Conservation (phyloP, 345 rosid species). For the Combretum micranthum region DNA sequence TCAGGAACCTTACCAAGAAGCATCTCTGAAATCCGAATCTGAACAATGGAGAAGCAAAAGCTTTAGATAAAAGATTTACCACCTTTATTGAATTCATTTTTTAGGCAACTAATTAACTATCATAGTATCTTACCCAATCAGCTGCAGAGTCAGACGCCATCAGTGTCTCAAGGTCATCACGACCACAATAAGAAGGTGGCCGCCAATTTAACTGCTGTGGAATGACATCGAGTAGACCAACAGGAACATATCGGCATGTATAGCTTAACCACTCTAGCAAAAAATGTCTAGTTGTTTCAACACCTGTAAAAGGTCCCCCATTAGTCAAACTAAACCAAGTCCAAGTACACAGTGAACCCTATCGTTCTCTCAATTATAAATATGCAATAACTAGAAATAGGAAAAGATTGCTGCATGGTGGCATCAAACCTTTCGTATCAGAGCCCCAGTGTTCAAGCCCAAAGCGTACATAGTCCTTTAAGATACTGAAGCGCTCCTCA, state of each 20-base stretch:
- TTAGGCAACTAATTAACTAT: not conserved
- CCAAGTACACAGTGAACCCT: not conserved
- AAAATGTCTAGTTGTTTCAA: conserved; percentile 89
- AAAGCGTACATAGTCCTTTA: conserved; percentile 71
- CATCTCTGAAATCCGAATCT: conserved; percentile 86
- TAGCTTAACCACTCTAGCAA: conserved; percentile 94
- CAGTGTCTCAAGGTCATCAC: conserved; percentile 92
- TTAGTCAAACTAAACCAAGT: not conserved
- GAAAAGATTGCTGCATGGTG: not conserved
- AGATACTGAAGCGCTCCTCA: conserved; percentile 66
- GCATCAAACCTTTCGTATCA: conserved; percentile 62
- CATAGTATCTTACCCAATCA: conserved; percentile 71
- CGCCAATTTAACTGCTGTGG: conserved; percentile 91
- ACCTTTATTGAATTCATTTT: not conserved
- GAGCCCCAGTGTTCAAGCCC: conserved; percentile 99
- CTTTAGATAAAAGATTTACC: not conserved
- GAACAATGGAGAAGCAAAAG: conserved; percentile 9
- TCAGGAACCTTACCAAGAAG: conserved; percentile 90
- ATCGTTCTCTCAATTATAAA: not conserved
- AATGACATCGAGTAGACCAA: conserved; percentile 76
- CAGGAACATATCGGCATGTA: conserved; percentile 73
- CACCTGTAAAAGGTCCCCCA: conserved; percentile 36
- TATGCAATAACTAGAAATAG: not conserved
- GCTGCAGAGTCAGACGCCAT: conserved; percentile 96
- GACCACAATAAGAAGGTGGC: conserved; percentile 80